A percentile compares a stretch with the other conserved stretches of the same genome.
phyloP scores from a whole-genome alignment of 805 yeast genomes.

The Brettanomyces nanus region DNA sequence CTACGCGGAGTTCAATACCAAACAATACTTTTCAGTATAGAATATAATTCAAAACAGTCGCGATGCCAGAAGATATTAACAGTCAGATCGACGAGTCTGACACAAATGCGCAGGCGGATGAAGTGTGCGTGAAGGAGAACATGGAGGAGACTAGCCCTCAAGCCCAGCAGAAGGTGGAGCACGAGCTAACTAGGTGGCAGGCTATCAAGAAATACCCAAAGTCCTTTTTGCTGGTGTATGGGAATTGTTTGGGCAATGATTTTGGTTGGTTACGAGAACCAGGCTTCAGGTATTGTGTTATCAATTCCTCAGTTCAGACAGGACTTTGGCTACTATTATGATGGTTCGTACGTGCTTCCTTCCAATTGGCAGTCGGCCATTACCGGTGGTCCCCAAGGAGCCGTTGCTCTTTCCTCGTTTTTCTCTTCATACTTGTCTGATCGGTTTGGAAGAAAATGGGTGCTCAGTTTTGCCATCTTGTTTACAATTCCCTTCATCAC shows the following conservation, averaged over 20 bases:
- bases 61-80: too few relatives aligned
- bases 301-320: slow-evolving; percentile 25
- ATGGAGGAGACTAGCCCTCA: too few relatives aligned
- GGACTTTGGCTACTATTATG: slow-evolving; percentile 26
- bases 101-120: too few relatives aligned
- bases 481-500: slow-evolving; percentile 28
- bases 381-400: slow-evolving; percentile 24
- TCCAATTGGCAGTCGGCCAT: slow-evolving; percentile 39
- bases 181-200: slow-evolving; percentile 12
- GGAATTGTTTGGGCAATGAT: slow-evolving; percentile 26
- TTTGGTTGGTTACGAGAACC: slow-evolving; percentile 33
- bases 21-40: too few relatives aligned
- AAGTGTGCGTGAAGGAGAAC: too few relatives aligned
- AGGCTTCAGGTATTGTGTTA: slow-evolving; percentile 28
- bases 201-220: slow-evolving; percentile 30
- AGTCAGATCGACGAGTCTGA: too few relatives aligned
- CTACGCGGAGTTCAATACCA: too few relatives aligned
- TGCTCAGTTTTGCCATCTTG: slow-evolving; percentile 8
- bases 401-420: slow-evolving; percentile 29
- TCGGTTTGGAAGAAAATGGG: slow-evolving; percentile 26
- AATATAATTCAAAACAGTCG: too few relatives aligned
- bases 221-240: slow-evolving; percentile 30
- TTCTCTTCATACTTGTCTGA: slow-evolving; percentile 28
- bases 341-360: slow-evolving; percentile 26
- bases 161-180: too few relatives aligned